Base-by-base conservation (phyloP, 163 green algal species). In the Volvox carteri region DNA sequence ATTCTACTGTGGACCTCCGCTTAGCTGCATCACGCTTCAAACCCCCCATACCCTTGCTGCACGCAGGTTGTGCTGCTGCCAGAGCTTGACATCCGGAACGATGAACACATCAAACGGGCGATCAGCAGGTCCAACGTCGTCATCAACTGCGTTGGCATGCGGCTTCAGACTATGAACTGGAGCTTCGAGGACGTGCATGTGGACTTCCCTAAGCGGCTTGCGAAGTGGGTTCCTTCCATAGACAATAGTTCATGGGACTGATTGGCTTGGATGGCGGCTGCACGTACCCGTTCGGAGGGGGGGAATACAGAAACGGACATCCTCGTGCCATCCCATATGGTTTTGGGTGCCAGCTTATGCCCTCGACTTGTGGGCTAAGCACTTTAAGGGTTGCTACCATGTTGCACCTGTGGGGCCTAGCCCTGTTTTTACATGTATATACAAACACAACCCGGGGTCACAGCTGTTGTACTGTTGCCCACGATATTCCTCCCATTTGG, bases 121-220 rank as follows among this genome's bases (percentile, higher is more conserved):
- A 96, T 99, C 52, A 92, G 84, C 79, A 89, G 92, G 68, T 97
- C 95, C 39, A 98, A 99, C 87, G 93, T 99, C 3, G 97, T 99
- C 21, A 96, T 99, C 84, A 99, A 99, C 95, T 90, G 98, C 44
- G 93, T 99, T 48, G 98, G 97, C 35, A 90, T 94, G 30, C 93
- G 97, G 41, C 95, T 94, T 62, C 96, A 99, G 87, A 99, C 98
- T 0, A 96, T 96, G 94, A 99, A 99, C 95, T 99, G 96, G 92
- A 94, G 70, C 16, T 99, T 98, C 89, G 92, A 97, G 86, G 94
- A 98, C 84, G 92, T 98, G 77, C 95, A 99, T 88, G 87, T 95
- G 25, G 90, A 96, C 25, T 94, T 94, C 54, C 91, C 97, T 0
- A 88, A 89, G 25, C 81, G 84, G 14, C 95, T 99, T 30, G 97